Base-by-base conservation (phyloP, 169 alveolate genomes). In the Plasmodium coatneyi region DNA sequence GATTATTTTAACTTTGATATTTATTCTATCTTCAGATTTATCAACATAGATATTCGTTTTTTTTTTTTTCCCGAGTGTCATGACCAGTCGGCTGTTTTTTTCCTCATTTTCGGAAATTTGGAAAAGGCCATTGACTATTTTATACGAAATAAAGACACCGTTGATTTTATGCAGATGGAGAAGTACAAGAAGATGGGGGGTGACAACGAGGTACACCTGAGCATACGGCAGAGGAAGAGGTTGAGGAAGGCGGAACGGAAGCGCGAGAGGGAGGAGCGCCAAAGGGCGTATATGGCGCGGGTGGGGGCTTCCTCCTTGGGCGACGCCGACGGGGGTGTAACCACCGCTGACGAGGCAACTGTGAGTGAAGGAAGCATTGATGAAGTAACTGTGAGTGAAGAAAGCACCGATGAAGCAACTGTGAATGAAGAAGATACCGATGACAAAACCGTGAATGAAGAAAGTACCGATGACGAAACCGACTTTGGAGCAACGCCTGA, bases 1-100 rank as follows among this genome's bases (percentile, higher is more conserved):
- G 95, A 91, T 16, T 91, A 74, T 91, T 91, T 91, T 81, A 91
- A 91, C 41, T 91, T 81, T 22, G 95, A 91, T 91, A 91, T 91
- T 16, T 91, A 91, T 91, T 80, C 86, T 16, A 91, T 91, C 39
- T 91, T 91, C 74, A 60, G 60, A 81, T 91, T 91, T 82, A 3
- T 91, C 7, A 80, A 80, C 41, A 74, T 91, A 30, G 95, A 91
- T 39, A 49, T 91, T 16, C 52, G 92, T 16, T 91, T 91, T 91
- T 71, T 91, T 30, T 91, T 91, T 39, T 39, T 46, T 6, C 95
- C 95, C 5, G 91, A 80, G 0, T 91, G 92, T 30, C 91, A 71
- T 81, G 80, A 91, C 3, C 41, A 80, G 28, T 80, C 95, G n/a
- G 95, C 95, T 46, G 4, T 91, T 10, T 91, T 91, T 71, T 91